Base-by-base conservation (phyloP, 345 rosid species). In the Cardiospermum halicacabum region DNA sequence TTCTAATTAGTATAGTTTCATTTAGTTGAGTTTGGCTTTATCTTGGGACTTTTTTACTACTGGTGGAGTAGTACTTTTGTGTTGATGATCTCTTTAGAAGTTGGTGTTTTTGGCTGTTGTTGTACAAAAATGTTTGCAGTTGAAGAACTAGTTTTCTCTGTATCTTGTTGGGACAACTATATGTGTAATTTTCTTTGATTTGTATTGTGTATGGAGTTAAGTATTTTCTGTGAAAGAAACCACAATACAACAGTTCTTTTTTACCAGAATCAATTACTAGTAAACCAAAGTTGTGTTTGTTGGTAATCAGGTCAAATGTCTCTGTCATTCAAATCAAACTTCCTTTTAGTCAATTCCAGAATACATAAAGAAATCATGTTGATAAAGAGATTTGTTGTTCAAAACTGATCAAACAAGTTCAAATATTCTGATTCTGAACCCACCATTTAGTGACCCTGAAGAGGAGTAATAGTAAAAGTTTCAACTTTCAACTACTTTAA, bases 71-170 rank as follows among this genome's bases (percentile, higher is more conserved):
- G n/a, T 49, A 2, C 22, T 53, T 47, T 21, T 12, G 13, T 74
- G n/a, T n/a, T n/a, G n/a, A n/a, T 51, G 60, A 66, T 77, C 61
- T 76, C 34, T 43, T 45, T 56, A 62, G 72, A 77, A 71, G 73
- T 67, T 65, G 70, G 62, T 60, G 65, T 24, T 47, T 66, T 62
- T 62, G 74, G 69, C 69, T 68, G 76, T 74, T 79, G 11, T 54
- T 73, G 80, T 77, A 75, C 75, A 79, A 82, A n/a, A 77, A 71
- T 68, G 75, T 70, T 79, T 74, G 82, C 76, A 43, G 80, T 73
- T 77, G 72, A 79, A 68, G 75, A 64, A 49, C 53, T n/a, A n/a
- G n/a, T n/a, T n/a, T 68, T 66, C 71, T 54, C 54, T 51, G 51
- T 64, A 22, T 64, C 45, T 15, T 56, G 59, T 53, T 56, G 54